Evolutionary conservation across 1,284 basidiomycete species (phyloP), one percentile per base, ranked within the genome.

Genomic region (Stygiomarasmius scandens): DNA sequence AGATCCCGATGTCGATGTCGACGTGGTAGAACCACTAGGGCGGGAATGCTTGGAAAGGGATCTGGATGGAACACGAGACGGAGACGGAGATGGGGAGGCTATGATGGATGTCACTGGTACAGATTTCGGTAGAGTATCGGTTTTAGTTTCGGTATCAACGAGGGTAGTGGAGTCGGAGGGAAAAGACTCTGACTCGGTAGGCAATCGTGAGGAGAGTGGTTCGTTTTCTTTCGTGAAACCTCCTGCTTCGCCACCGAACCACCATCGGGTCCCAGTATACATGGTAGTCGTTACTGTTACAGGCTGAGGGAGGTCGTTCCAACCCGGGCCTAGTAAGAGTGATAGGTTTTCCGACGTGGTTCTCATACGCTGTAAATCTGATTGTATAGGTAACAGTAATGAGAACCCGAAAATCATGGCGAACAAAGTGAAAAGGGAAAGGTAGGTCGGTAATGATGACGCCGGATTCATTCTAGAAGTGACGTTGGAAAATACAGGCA

Each of bases 221-320:
- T 10, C 23, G 23, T 22, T 53, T 14, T 25, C 25, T 47, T 25
- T 49, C 25, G 29, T 57, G 9, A 61, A 46, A 44, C 61, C 58
- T 24, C 65, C 61, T 14, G n/a, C n/a, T n/a, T n/a, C n/a, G n/a
- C n/a, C n/a, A n/a, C 56, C 62, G 54, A 64, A 63, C 64, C 64
- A 66, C 58, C 61, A 58, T 51, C 50, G 36, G 12, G 57, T 66
- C 27, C 45, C 14, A 38, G 67, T 55, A 58, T 69, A 70, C 12
- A 73, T 58, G 9, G 74, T 76, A n/a, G 70, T 70, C 10, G 76
- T 77, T 25, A 77, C 63, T 1, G 81, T 80, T 46, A 72, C 54
- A 12, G 74, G 65, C 29, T 70, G 68, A 23, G 64, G 53, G 3
- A 52, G 25, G n/a, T 60, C 58, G 58, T 54, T 58, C 64, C 64